phyloP scores from a whole-genome alignment of 805 yeast genomes.

The Myxozyma monticola region DNA sequence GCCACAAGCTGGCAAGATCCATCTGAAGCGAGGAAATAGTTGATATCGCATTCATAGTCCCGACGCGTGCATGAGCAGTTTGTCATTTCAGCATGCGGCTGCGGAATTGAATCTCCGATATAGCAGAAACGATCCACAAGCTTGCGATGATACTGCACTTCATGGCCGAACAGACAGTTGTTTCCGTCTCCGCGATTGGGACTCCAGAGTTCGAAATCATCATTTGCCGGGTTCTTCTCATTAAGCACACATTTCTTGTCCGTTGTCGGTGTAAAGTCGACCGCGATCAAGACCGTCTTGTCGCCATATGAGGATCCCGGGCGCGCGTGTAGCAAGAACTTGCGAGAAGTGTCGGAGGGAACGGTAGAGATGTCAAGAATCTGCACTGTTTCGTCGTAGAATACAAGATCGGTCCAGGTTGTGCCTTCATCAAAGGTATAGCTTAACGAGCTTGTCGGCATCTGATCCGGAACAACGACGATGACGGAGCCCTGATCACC shows the following conservation, averaged over 20 bases:
- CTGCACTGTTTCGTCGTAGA: constrained; percentile 54
- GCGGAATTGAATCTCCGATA: constrained; percentile 56
- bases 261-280: constrained; percentile 59
- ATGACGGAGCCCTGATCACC: constrained; percentile 93
- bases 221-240: constrained; percentile 45
- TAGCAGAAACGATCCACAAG: constrained; percentile 65
- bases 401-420: constrained; percentile 68
- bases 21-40: constrained; percentile 65
- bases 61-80: constrained; percentile 83
- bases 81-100: constrained; percentile 52
- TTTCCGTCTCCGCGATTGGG: constrained; percentile 54
- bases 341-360: constrained; percentile 85
- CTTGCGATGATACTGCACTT: constrained; percentile 59
- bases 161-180: constrained; percentile 72
- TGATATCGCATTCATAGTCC: constrained; percentile 94
- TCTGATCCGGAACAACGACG: constrained; percentile 63
- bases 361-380: constrained; percentile 81
- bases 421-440: constrained; percentile 81
- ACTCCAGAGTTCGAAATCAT: constrained; percentile 65
- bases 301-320: constrained; percentile 49
- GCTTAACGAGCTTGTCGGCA: constrained; percentile 55
- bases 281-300: constrained; percentile 49
- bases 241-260: constrained; percentile 58
- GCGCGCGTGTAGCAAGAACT: constrained; percentile 64
- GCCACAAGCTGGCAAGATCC: constrained; percentile 84